Base-by-base conservation (phyloP, 768 basidiomycete species). In the Termitomyces sp. region DNA sequence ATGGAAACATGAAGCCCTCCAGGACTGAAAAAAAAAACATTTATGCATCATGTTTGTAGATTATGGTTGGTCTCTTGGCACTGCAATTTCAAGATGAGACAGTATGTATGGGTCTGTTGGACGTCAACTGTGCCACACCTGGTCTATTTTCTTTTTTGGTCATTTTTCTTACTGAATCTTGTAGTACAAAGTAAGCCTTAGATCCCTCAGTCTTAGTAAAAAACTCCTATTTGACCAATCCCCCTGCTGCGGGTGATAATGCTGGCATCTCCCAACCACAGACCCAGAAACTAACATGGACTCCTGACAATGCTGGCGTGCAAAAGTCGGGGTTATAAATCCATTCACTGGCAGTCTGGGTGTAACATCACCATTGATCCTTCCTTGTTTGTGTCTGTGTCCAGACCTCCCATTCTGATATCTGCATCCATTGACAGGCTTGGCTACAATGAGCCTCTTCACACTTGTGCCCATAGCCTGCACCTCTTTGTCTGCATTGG, bases 311-410 rank as follows among this genome's bases (percentile, higher is more conserved):
- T 30, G 53, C 30, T 48, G 54, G 24, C 53, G 58, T 31, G 33
- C 59, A 56, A 61, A 58, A 7, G 55, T 62, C 2, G 66, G 63
- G 4, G 65, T 61, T 24, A 64, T 61, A 20, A 68, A 63, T 33
- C 61, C 62, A 22, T 66, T 64, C 42, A 74, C 12, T 0, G 76
- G 74, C n/a, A 81, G 76, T 8, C 83, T 78, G 15, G 88, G 88
- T 1, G 88, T 90, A 39, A 83, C 86, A 64, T 89, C 88, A 3
- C 81, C 81, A 51, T 76, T 74, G 39, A 76, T 65, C 58, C 39
- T 69, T 12, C 62, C 69, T 13, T 68, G 63, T 24, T 66, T 55
- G 64, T 50, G 64, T 42, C 60, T 66, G 55, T 45, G 51, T 41
- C 52, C 52, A 8, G 15, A 27, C 37, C 45, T 37, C 15, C 47